A percentile compares a stretch with the other conserved stretches of the same genome.
Conservation (phyloP, 2,329 filamentous ascomycete genomes). For the Xylariomycetidae sp. region DNA sequence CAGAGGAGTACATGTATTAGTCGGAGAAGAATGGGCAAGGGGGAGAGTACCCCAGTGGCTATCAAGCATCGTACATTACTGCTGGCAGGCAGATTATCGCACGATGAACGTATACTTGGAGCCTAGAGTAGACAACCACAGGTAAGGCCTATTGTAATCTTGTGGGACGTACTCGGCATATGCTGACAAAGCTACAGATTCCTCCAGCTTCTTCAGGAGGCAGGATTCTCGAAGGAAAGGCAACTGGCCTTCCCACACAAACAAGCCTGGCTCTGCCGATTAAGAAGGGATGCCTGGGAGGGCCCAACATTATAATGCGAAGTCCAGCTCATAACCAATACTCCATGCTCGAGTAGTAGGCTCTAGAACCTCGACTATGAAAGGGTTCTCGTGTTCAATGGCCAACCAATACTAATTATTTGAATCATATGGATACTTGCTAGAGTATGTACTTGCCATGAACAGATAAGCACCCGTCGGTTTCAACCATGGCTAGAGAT, state of each 20-base stretch:
- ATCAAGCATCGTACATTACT: slow-evolving; percentile 81
- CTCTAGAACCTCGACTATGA: too few species aligned
- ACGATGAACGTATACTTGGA: slow-evolving; percentile 83
- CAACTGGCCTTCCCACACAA: slow-evolving; percentile 90
- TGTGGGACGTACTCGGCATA: background rate
- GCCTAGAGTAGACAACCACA: slow-evolving; percentile 84
- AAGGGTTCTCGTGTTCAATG: too few species aligned
- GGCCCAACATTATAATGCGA: slow-evolving; percentile 54
- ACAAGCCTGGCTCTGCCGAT: slow-evolving; percentile 79
- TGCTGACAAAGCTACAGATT: slow-evolving; percentile 6
- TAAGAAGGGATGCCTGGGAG: slow-evolving; percentile 76
- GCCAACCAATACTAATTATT: too few species aligned
- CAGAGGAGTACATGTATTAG: slow-evolving; percentile 78
- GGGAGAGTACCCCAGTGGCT: slow-evolving; percentile 81
- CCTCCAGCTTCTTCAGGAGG: slow-evolving; percentile 59
- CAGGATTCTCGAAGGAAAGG: slow-evolving; percentile 80
- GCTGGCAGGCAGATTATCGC: slow-evolving; percentile 69
- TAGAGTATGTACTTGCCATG: too few species aligned
- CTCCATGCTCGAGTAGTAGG: too few species aligned
- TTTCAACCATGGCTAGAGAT: too few species aligned
- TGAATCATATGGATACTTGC: too few species aligned
- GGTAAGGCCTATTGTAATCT: slow-evolving; percentile 51
- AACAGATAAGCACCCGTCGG: too few species aligned
- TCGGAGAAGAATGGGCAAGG: slow-evolving; percentile 89
- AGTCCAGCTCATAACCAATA: too few species aligned